Evolutionary conservation across 208 protist genomes (phyloP).

Genomic region (Trypanosoma scelopori): DNA sequence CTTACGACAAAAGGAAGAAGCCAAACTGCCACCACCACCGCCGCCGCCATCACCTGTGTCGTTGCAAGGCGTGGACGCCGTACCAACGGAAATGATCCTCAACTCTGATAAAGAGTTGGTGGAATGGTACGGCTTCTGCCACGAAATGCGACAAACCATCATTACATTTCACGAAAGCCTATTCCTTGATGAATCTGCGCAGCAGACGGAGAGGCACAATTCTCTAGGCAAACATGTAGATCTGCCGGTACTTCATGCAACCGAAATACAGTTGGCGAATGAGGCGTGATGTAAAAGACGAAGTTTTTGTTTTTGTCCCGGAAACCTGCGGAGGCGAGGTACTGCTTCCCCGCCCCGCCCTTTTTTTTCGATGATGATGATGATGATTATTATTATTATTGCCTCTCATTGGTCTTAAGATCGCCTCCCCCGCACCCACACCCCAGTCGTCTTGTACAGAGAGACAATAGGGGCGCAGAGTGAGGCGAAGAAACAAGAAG

Average conservation of each 20-base stretch:
- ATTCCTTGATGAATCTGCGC: constrained; percentile 24
- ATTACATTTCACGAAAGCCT: constrained; percentile 36
- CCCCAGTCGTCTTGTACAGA: no score
- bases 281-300: not conserved
- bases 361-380: no score
- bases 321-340: no score
- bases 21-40: not conserved
- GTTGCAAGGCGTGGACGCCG: not conserved
- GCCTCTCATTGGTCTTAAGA: no score
- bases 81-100: constrained; percentile 30
- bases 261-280: not conserved
- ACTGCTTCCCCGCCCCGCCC: not conserved
- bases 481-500: constrained; percentile 1
- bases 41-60: not conserved
- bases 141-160: constrained; percentile 37
- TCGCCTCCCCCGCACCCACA: no score
- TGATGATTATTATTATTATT: no score
- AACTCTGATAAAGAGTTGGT: constrained; percentile 47
- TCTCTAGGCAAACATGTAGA: not conserved
- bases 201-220: not conserved
- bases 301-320: not conserved
- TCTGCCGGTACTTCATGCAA: not conserved
- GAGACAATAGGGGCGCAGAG: no score
- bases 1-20: not conserved
- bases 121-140: constrained; percentile 76